These are phyloP conservation scores for Glonium stellatum DNA, from an alignment of 495 filamentous ascomycete genomes.

Conservation along the genomic window DNA sequence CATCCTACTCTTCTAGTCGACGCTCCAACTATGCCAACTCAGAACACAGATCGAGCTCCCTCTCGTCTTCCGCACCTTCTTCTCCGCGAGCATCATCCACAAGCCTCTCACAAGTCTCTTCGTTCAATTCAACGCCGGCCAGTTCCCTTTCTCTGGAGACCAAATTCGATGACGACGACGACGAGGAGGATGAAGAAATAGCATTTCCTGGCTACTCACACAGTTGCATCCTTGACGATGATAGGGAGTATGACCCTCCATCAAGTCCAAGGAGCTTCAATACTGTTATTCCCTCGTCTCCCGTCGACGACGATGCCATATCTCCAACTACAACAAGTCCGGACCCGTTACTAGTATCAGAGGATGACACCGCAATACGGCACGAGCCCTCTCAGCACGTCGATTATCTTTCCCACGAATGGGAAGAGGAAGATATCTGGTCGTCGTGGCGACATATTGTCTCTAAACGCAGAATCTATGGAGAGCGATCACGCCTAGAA, in stretches of 20 bases:
- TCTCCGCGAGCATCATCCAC: slow-evolving; percentile 2
- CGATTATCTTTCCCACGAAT: slow-evolving; percentile 92
- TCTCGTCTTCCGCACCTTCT: slow-evolving; percentile 11
- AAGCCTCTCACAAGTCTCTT: slow-evolving; percentile 15
- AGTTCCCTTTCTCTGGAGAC: slow-evolving; percentile 57
- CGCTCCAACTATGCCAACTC: slow-evolving; percentile 19
- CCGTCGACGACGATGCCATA: slow-evolving; percentile 7
- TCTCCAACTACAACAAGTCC: slow-evolving; percentile 10
- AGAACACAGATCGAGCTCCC: slow-evolving; percentile 12
- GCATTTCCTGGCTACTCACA: slow-evolving; percentile 54
- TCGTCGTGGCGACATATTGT: slow-evolving; percentile 92
- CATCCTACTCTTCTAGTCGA: slow-evolving; percentile 3
- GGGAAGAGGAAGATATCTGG: slow-evolving; percentile 98
- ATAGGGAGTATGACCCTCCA: slow-evolving; percentile 16
- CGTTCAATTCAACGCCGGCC: slow-evolving; percentile 49
- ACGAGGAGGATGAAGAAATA: slow-evolving; percentile 50
- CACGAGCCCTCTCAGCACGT: slow-evolving; percentile 82
- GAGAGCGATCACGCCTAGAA: slow-evolving; percentile 74
- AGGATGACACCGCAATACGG: slow-evolving; percentile 76
- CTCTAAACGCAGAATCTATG: slow-evolving; percentile 66
- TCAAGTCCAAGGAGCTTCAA: slow-evolving; percentile 22
- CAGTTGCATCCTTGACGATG: slow-evolving; percentile 28
- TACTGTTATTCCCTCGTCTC: slow-evolving; percentile 4
- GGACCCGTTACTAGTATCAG: slow-evolving; percentile 43
- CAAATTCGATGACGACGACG: slow-evolving; percentile 39